A percentile compares a stretch with the other conserved stretches of the same genome.
These are phyloP conservation scores for Starmerella floricola DNA, from an alignment of 805 yeast species.

Conservation along the genomic window DNA sequence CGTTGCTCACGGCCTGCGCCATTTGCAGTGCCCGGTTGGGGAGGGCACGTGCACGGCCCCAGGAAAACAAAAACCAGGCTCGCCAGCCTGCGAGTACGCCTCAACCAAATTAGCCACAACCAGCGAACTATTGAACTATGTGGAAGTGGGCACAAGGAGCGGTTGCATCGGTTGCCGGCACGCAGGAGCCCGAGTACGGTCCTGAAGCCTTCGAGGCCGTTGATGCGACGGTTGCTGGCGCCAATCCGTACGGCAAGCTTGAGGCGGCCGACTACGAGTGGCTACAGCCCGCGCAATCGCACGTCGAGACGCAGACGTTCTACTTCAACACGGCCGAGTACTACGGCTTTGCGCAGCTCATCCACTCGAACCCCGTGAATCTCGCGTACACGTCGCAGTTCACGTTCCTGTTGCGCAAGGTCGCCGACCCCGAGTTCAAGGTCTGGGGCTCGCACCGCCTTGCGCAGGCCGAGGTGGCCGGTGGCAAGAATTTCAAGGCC, in stretches of 20 bases:
- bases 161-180: slow-evolving; percentile 78
- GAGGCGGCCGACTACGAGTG: slow-evolving; percentile 60
- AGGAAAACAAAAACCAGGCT: background rate
- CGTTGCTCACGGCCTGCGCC: too few species aligned
- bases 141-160: slow-evolving; percentile 28
- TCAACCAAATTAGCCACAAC: background rate
- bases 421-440: slow-evolving; percentile 37
- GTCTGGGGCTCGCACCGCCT: slow-evolving; percentile 89
- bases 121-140: slow-evolving; percentile 13
- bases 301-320: slow-evolving; percentile 91
- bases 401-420: slow-evolving; percentile 66
- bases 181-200: slow-evolving; percentile 96
- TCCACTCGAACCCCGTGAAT: slow-evolving; percentile 85
- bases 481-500: slow-evolving; percentile 57
- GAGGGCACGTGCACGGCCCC: background rate
- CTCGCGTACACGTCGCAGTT: slow-evolving; percentile 77
- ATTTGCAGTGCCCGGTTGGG: too few species aligned
- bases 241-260: slow-evolving; percentile 49
- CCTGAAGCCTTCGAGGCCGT: slow-evolving; percentile 83
- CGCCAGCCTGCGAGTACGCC: background rate
- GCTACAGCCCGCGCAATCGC: slow-evolving; percentile 63
- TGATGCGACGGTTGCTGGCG: slow-evolving; percentile 43
- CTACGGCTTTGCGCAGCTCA: slow-evolving; percentile 84
- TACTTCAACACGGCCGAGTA: slow-evolving; percentile 57
- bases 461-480: slow-evolving; percentile 62